Base-by-base conservation (phyloP, 495 filamentous ascomycete species). In the Penicillium canariense region DNA sequence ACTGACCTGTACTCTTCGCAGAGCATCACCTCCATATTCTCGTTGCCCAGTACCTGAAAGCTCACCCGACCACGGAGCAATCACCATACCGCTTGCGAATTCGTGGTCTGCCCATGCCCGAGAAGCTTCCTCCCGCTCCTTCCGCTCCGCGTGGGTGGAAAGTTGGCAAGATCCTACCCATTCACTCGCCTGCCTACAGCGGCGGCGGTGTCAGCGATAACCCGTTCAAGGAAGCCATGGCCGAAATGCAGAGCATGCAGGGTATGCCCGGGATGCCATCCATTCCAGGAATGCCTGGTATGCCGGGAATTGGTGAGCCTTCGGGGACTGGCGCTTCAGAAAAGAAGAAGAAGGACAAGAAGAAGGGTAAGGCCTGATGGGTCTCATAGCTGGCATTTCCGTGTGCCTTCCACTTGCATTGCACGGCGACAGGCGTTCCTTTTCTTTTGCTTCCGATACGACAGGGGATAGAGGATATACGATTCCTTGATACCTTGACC, bases 191-290 rank as follows among this genome's bases (percentile, higher is more conserved):
- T 0, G 94, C 91, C 11, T 79, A 97, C 70, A 95, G 87, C 46
- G 94, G 94, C 2, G 93, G 95, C 20, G 94, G 94, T 20, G 91
- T 98, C 7, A 95, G 87, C 56, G 94, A 98, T 67, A 96, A 98
- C 61, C 88, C 96, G 23, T 84, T 98, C 59, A 92, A 94, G 78
- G 92, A 98, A 55, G 96, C 97, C 77, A 96, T 98, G 93, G 84
- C 82, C 38, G 91, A 95, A 76, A 95, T 97, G 91, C 79, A 83
- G 63, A 78, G 73, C 52, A 75, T 79, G 67, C 59, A 70, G 50
- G 85, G 85, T 12, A 79, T 78, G 62, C 78, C 76, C 15, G 79
- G 73, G 1, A 79, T 76, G 44, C 75, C 73, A 0, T 72, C 73
- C 39, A 72, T 76, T 55, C 72, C 74, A 0, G 75, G 70, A 44